phyloP scores from a whole-genome alignment of 306 rosid genomes.

The Nissolia schottii region DNA sequence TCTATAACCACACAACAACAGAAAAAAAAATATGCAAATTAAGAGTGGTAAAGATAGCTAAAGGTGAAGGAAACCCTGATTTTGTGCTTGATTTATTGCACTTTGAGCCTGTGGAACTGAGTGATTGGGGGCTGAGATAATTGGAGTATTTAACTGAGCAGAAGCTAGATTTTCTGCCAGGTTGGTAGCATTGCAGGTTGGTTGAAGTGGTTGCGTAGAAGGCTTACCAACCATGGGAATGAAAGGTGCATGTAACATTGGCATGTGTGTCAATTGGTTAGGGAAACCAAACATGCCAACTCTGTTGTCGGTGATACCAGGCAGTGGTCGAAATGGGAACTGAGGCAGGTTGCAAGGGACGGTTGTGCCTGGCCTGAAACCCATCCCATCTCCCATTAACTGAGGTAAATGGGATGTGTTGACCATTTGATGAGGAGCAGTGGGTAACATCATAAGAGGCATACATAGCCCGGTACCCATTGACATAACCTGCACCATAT shows the following conservation, averaged over 20 bases:
- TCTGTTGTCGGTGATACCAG: slow-evolving; percentile 16
- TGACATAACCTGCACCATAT: slow-evolving; percentile 37
- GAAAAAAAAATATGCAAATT: too few relatives aligned
- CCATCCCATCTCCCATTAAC: slow-evolving; percentile 34
- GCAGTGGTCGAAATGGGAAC: slow-evolving; percentile 26
- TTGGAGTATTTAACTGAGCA: background rate
- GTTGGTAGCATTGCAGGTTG: background rate
- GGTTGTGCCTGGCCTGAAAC: slow-evolving; percentile 20
- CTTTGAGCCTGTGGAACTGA: background rate
- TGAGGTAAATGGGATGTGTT: slow-evolving; percentile 18
- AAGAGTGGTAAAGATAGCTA: too few relatives aligned
- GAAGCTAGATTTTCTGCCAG: background rate
- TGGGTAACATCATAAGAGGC: slow-evolving; percentile 38
- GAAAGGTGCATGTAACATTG: slow-evolving; percentile 26
- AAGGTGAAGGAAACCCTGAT: slow-evolving; percentile 3
- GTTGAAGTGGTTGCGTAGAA: slow-evolving; percentile 1
- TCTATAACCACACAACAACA: too few relatives aligned
- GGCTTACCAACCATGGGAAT: slow-evolving; percentile 18
- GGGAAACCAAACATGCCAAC: slow-evolving; percentile 33
- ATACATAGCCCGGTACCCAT: slow-evolving; percentile 34
- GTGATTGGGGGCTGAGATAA: background rate
- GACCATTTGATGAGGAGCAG: background rate
- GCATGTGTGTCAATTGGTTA: slow-evolving; percentile 25
- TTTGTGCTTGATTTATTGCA: background rate
- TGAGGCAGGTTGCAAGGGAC: slow-evolving; percentile 23